Evolutionary conservation across 495 filamentous ascomycete species (phyloP).

Genomic region (Lophiotrema nucula): DNA sequence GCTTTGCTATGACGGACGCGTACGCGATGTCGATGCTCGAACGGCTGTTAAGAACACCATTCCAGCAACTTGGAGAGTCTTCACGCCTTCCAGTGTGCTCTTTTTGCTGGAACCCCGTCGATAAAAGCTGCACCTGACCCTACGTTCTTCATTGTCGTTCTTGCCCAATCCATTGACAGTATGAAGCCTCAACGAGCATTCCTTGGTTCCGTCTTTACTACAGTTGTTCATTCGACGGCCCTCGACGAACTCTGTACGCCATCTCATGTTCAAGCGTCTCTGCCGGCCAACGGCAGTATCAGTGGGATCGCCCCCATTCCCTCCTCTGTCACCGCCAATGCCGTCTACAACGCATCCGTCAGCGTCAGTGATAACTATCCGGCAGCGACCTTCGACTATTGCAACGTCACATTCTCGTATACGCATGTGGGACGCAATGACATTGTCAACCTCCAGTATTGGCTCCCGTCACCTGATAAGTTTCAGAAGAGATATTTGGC

Average conservation of each 20-base stretch:
- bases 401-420: constrained; percentile 51
- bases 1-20: no score
- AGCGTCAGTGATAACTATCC: background rate
- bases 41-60: no score
- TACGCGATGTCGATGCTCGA: no score
- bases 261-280: background rate
- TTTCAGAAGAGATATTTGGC: constrained; percentile 49
- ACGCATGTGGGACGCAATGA: constrained; percentile 43
- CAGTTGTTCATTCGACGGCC: no score
- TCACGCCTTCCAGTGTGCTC: no score
- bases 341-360: background rate
- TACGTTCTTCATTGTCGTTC: no score
- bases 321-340: background rate
- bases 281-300: background rate
- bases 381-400: constrained; percentile 35
- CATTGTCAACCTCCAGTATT: constrained; percentile 43
- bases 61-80: no score
- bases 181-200: no score
- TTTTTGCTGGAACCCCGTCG: no score
- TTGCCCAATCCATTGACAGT: no score
- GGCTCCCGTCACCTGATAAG: constrained; percentile 42
- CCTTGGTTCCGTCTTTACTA: no score
- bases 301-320: background rate
- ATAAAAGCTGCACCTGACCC: no score
- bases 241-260: constrained; percentile 1